Evolutionary conservation across 2,329 filamentous ascomycete species (phyloP).

Genomic region (Fusarium paranaense): DNA sequence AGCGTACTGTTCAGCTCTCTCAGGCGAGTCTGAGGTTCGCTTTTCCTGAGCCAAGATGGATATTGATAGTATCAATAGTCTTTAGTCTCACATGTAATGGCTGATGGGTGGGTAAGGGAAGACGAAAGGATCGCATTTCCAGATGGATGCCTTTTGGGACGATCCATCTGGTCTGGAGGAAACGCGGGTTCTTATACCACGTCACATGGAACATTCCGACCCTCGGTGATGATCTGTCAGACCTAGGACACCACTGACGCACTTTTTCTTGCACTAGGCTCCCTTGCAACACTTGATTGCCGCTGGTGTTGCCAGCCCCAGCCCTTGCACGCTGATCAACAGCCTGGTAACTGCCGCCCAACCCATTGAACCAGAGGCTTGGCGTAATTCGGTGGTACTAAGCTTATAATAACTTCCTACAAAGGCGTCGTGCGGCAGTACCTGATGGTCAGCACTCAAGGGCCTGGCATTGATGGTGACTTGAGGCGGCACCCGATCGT

Average conservation of each 20-base stretch:
- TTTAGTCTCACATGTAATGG: background rate
- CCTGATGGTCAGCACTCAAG: background rate
- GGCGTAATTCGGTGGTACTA: background rate
- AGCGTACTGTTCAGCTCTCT: background rate
- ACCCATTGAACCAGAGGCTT: background rate
- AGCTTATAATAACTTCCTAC: background rate
- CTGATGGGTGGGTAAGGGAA: background rate
- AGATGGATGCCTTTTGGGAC: background rate
- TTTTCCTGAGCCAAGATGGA: background rate
- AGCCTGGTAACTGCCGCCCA: background rate
- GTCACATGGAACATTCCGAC: background rate
- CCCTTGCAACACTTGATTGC: background rate
- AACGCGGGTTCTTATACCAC: background rate
- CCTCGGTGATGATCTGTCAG: background rate
- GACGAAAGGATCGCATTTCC: background rate
- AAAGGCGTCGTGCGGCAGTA: background rate
- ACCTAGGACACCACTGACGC: background rate
- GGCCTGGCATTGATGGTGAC: background rate
- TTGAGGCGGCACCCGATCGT: background rate
- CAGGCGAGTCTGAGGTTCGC: background rate
- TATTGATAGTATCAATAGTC: background rate
- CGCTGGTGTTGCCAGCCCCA: background rate
- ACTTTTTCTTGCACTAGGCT: background rate
- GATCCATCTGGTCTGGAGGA: background rate
- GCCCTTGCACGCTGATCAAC: background rate